phyloP scores from a whole-genome alignment of 345 rosid species.

The Eucalyptus fibrosa region DNA sequence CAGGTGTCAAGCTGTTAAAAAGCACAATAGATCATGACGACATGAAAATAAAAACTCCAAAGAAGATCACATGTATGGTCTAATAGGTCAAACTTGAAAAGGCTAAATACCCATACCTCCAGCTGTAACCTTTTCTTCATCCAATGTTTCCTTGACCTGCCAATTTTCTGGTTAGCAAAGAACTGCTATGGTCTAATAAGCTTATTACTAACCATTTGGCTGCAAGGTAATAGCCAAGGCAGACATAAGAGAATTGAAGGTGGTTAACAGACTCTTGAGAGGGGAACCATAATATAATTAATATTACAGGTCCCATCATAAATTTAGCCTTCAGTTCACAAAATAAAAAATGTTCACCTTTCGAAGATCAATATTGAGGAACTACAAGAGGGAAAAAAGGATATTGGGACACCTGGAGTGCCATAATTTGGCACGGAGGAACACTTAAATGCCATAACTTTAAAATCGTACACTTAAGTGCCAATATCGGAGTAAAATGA shows the following conservation, averaged over 20 bases:
- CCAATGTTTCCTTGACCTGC: neutral
- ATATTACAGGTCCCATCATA: neutral
- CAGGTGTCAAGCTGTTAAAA: neutral
- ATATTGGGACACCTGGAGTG: no score
- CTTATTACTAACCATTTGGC: neutral
- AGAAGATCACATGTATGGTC: neutral
- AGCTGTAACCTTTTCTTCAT: neutral
- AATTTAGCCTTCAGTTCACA: neutral
- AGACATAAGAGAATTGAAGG: neutral
- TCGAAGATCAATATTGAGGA: neutral
- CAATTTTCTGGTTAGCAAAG: neutral
- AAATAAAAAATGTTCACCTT: neutral
- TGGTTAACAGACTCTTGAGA: neutral
- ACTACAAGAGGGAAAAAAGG: neutral
- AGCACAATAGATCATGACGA: neutral
- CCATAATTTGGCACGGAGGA: no score
- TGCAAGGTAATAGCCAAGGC: neutral
- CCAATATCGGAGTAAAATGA: no score
- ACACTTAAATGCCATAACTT: no score
- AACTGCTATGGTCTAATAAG: neutral
- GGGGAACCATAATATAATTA: neutral
- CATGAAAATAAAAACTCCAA: neutral
- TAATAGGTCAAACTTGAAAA: neutral
- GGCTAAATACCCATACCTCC: neutral
- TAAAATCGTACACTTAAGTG: no score